Base-by-base conservation (phyloP, 2,329 filamentous ascomycete species). In the Basipetospora chlamydospora region DNA sequence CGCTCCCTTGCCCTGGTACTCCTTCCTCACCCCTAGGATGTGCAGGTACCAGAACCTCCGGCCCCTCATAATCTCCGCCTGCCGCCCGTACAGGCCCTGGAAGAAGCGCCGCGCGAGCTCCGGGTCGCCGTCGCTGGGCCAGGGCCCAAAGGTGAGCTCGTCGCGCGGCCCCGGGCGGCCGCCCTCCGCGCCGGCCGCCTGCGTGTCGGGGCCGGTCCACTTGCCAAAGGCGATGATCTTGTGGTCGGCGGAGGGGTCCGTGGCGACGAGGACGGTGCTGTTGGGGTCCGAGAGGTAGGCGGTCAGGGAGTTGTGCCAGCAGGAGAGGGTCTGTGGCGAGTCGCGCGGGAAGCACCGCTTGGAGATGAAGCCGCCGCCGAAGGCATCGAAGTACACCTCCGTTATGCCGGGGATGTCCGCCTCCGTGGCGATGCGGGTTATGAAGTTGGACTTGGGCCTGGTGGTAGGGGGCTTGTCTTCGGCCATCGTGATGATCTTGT, bases 31-130 rank as follows among this genome's bases (percentile, higher is more conserved):
- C 3, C 54, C 61, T 3, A 72, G 46, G 6, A 70, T 44, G 42
- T 67, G 65, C 8, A 73, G 52, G 42, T 59, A 64, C 52, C 60
- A 65, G 43, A 71, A 68, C 39, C 50, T 56, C n/a, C 49, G 54
- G 4, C 47, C 50, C 0, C 48, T 53, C 54, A 67, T 63, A 23
- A 59, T 48, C 29, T 48, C 47, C 11, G 45, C 43, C 26, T 61
- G 60, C 18, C 51, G 53, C 6, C 41, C 45, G 0, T 50, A 44
- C 37, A 67, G 44, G 1, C 48, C 47, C 1, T 49, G 49, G 33
- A 66, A 65, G 47, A 67, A 67, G 2, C 46, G 39, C 10, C 51
- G 45, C 0, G 57, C 62, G 6, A 62, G 43, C 2, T 36, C 47
- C 2, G 44, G 42, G 33, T 64, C 49, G 7, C 54, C 58, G 10